Evolutionary conservation across 1,284 basidiomycete species (phyloP).

Genomic region (Apiotrichum porosum): DNA sequence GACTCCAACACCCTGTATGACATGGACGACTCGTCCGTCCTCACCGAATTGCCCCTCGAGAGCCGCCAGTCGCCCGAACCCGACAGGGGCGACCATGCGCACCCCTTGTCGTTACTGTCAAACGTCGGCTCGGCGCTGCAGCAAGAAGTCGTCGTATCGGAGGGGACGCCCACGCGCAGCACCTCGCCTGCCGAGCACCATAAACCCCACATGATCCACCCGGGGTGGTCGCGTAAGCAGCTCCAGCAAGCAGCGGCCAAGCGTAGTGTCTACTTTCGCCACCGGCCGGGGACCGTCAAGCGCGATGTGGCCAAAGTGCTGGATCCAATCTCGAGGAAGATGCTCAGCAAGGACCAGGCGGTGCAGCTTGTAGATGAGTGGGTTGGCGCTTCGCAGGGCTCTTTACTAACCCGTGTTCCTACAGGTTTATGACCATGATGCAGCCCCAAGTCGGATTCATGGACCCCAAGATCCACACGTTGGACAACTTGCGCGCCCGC

Average conservation of each 20-base stretch:
- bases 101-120: constrained; percentile 1
- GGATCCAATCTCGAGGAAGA: constrained; percentile 1
- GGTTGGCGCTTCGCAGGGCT: neutral
- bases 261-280: constrained; percentile 2
- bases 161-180: neutral
- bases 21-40: neutral
- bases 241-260: neutral
- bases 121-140: constrained; percentile 1
- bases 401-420: neutral
- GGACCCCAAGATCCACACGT: constrained; percentile 7
- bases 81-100: neutral
- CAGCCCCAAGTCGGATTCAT: constrained; percentile 3
- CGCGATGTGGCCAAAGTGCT: constrained; percentile 8
- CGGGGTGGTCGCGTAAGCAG: neutral
- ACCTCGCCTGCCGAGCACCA: neutral
- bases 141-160: too few relatives aligned
- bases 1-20: too few relatives aligned
- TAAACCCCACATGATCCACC: neutral
- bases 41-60: constrained; percentile 5
- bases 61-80: constrained; percentile 2
- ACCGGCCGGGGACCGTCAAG: constrained; percentile 6
- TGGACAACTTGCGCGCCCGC: neutral
- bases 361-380: constrained; percentile 1
- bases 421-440: constrained; percentile 2
- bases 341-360: constrained; percentile 4